A percentile compares a stretch with the other conserved stretches of the same genome.
Conservation (phyloP, 2,329 filamentous ascomycete species). For the Triangularia setosa region DNA sequence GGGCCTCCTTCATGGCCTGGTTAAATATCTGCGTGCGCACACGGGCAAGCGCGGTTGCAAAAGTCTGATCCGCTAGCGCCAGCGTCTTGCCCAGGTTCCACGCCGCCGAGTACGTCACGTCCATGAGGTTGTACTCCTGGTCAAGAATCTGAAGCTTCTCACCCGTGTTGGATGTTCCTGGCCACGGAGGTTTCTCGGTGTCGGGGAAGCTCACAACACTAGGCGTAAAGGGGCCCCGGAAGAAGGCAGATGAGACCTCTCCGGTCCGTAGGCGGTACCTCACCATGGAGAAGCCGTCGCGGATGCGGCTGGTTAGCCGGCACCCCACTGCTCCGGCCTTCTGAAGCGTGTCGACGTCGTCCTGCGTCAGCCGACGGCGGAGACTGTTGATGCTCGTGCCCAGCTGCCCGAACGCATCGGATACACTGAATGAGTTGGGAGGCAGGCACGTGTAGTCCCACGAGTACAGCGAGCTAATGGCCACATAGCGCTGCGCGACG, state of each 20-base stretch:
- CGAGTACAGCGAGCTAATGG: neutral
- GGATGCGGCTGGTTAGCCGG: constrained; percentile 22
- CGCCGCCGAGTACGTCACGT: constrained; percentile 36
- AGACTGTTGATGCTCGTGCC: neutral
- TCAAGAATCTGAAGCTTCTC: constrained; percentile 33
- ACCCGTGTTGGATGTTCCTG: constrained; percentile 32
- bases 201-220: constrained; percentile 16
- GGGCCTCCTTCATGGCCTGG: constrained; percentile 16
- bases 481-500: neutral
- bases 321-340: neutral
- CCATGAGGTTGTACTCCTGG: constrained; percentile 32
- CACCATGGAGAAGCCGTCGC: constrained; percentile 38
- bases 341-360: constrained; percentile 27
- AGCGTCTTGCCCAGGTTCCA: constrained; percentile 34
- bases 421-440: neutral
- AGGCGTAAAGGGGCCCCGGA: constrained; percentile 37
- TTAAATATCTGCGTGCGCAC: constrained; percentile 17
- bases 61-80: constrained; percentile 16
- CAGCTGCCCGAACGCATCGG: neutral
- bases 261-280: constrained; percentile 37
- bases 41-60: constrained; percentile 17
- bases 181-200: neutral
- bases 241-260: constrained; percentile 37
- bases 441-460: neutral
- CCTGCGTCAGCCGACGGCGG: too few relatives aligned